Conservation (phyloP, 139 green algal genomes). For the Asterochloris erici region DNA sequence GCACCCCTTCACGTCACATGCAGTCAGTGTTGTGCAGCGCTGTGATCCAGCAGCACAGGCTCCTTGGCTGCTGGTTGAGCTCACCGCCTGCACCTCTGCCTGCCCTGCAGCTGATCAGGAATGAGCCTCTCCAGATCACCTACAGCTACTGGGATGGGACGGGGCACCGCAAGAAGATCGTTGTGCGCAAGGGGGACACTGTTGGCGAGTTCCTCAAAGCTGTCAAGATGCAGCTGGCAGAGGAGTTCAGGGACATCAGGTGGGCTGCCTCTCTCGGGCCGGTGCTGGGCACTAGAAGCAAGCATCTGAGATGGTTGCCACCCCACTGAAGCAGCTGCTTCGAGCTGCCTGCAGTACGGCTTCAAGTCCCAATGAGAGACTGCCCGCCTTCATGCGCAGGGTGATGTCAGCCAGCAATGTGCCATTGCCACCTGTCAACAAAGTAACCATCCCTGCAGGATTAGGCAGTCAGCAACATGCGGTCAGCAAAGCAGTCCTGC, state of each 20-base stretch:
- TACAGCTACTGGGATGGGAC: slow-evolving; percentile 97
- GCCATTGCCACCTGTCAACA: no score
- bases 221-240: slow-evolving; percentile 74
- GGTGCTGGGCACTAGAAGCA: no score
- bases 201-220: slow-evolving; percentile 85
- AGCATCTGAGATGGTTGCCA: not conserved
- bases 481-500: no score
- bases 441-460: no score
- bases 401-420: no score
- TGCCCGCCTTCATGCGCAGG: no score
- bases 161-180: slow-evolving; percentile 66
- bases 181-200: slow-evolving; percentile 65
- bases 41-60: no score
- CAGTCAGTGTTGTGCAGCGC: not conserved
- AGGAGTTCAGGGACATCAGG: slow-evolving; percentile 85
- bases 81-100: no score
- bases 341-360: not conserved
- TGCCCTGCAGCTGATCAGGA: slow-evolving; percentile 67
- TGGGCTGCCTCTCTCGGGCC: not conserved
- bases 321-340: not conserved
- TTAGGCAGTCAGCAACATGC: no score
- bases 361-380: no score
- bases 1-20: not conserved
- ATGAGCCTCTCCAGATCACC: slow-evolving; percentile 84
- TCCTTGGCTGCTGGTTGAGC: no score